A percentile compares a stretch with the other conserved stretches of the same genome.
Conservation (phyloP, 352 stramenopile species). For the Globisporangium emineosum region DNA sequence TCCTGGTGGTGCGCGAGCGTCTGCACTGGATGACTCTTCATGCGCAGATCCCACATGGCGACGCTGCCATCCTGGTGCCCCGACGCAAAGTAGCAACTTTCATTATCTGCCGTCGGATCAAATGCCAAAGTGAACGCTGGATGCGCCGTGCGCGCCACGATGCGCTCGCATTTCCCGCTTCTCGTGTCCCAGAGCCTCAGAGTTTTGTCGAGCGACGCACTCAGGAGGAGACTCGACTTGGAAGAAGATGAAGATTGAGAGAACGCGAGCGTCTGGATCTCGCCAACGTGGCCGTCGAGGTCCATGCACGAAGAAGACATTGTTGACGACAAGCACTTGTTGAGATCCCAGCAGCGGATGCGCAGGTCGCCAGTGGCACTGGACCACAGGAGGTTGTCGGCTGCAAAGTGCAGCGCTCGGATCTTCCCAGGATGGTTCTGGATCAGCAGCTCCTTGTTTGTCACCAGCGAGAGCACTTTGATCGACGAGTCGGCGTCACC, state of each 20-base stretch:
- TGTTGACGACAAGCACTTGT: conserved; percentile 9
- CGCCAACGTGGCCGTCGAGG: conserved; percentile 61
- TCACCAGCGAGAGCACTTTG: conserved; percentile 43
- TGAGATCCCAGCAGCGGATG: conserved; percentile 57
- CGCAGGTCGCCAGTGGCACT: conserved; percentile 38
- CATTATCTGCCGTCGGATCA: conserved; percentile 21
- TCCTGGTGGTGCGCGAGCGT: conserved; percentile 36
- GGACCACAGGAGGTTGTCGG: conserved; percentile 32
- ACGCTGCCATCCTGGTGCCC: conserved; percentile 64
- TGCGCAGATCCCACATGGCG: conserved; percentile 62
- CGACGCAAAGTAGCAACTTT: conserved; percentile 33
- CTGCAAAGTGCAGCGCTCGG: conserved; percentile 45
- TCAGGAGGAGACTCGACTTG: conserved; percentile 23
- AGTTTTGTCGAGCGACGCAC: conserved; percentile 51
- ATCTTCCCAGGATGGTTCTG: conserved; percentile 41
- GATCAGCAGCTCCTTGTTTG: conserved; percentile 28
- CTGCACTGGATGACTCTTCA: conserved; percentile 21
- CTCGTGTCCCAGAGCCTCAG: conserved; percentile 72
- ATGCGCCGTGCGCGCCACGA: conserved; percentile 35
- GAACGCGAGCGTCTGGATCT: conserved; percentile 56
- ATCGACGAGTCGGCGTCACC: conserved; percentile 56
- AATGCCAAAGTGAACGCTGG: conserved; percentile 45
- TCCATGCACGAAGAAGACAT: conserved; percentile 16
- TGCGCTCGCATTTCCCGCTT: conserved; percentile 40
- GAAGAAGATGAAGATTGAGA: neutral